These are phyloP conservation scores for Diaporthe amygdali DNA, from an alignment of 2,329 filamentous ascomycete species.

Conservation along the genomic window DNA sequence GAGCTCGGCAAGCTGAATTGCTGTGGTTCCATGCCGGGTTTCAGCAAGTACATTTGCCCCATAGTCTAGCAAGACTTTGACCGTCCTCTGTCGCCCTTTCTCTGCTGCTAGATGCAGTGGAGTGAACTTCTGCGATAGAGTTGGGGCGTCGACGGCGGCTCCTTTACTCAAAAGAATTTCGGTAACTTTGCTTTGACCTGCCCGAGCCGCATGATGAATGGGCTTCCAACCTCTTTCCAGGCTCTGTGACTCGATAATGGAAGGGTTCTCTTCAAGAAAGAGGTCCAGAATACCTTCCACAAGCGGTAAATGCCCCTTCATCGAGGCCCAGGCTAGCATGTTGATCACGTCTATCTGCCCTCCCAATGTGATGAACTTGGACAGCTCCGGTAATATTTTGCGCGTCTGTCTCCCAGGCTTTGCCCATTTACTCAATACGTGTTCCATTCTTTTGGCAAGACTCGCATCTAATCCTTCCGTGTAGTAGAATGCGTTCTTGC, in stretches of 20 bases:
- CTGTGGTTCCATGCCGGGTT: neutral
- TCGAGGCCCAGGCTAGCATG: neutral
- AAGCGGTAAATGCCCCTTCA: neutral
- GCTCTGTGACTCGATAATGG: neutral
- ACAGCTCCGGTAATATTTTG: neutral
- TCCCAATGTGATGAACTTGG: neutral
- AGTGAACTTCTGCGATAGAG: neutral
- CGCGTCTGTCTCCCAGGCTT: neutral
- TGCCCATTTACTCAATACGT: neutral
- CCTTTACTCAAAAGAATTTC: neutral
- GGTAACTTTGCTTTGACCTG: neutral
- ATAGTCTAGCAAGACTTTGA: neutral
- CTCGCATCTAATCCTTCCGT: fast-evolving
- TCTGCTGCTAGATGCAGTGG: neutral
- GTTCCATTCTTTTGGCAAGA: neutral
- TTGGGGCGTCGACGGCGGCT: neutral
- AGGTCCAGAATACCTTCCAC: neutral
- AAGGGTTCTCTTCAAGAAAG: neutral
- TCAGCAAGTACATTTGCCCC: neutral
- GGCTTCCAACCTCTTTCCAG: neutral
- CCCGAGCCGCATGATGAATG: neutral
- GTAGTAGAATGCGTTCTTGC: neutral
- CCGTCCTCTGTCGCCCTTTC: neutral
- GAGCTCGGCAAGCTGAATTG: neutral
- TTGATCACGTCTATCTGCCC: neutral